Conservation (phyloP, 148 eudicot genomes). For the Rhododendron kiyosumense region DNA sequence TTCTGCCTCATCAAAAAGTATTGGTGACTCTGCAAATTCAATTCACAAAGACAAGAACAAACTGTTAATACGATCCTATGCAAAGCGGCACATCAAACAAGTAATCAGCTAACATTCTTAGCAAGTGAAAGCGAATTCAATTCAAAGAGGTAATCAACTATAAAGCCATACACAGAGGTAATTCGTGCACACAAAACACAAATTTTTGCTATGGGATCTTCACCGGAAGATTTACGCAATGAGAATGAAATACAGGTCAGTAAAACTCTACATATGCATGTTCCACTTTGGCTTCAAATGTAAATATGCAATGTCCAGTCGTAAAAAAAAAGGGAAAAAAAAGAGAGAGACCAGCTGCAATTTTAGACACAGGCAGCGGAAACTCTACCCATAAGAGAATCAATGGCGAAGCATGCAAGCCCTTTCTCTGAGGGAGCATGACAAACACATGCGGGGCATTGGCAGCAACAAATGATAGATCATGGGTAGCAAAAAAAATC, state of each 20-base stretch:
- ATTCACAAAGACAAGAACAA: background rate
- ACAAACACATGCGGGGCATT: conserved; percentile 34
- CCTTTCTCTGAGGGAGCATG: conserved; percentile 35
- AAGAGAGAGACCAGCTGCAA: conserved; percentile 26
- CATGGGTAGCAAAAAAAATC: background rate
- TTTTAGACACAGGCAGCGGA: conserved; percentile 39
- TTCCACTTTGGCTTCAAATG: no score
- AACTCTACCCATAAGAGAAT: conserved; percentile 47
- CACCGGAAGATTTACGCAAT: background rate
- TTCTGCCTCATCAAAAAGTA: conserved; percentile 68
- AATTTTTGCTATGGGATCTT: no score
- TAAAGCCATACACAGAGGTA: background rate
- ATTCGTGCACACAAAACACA: no score
- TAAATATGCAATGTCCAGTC: no score
- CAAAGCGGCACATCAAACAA: background rate
- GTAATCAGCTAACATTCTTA: background rate
- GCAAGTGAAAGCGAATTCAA: background rate
- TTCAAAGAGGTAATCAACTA: background rate
- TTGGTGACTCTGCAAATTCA: conserved; percentile 40
- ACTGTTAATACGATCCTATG: background rate
- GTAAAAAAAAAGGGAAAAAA: background rate
- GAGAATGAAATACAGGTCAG: no score
- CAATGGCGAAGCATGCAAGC: conserved; percentile 24
- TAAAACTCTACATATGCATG: no score
- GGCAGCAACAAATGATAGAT: conserved; percentile 17